A percentile compares a stretch with the other conserved stretches of the same genome.
phyloP scores from a whole-genome alignment of 257 asterid species.

The Primulina tabacum region DNA sequence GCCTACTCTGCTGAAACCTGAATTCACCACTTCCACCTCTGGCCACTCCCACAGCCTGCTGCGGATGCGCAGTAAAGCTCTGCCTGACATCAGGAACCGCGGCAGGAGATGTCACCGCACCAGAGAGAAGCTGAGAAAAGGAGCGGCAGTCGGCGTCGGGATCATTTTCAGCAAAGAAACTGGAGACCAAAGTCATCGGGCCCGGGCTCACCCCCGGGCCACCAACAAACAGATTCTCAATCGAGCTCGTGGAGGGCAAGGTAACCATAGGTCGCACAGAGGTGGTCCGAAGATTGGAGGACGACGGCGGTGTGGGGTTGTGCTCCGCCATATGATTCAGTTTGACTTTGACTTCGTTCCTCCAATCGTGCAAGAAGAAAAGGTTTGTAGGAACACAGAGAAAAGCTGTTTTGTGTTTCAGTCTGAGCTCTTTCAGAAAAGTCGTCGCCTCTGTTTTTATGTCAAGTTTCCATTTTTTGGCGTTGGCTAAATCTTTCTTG shows the following conservation, averaged over 20 bases:
- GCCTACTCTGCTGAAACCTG: conserved; percentile 51
- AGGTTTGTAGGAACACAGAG: neutral
- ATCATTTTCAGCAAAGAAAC: conserved; percentile 69
- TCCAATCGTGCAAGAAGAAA: neutral
- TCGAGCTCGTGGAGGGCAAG: conserved; percentile 49
- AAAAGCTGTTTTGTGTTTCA: conserved; percentile 5
- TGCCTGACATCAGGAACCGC: conserved; percentile 27
- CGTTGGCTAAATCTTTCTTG: neutral
- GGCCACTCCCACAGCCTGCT: conserved; percentile 21
- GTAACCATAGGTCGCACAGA: conserved; percentile 47
- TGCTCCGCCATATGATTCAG: conserved; percentile 47
- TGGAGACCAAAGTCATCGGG: conserved; percentile 73
- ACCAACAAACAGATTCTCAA: conserved; percentile 44
- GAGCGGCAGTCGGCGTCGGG: conserved; percentile 63
- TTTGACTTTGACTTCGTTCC: conserved; percentile 22
- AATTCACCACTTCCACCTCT: conserved; percentile 32
- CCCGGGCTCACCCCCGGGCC: conserved; percentile 67
- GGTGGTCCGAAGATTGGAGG: conserved; percentile 30
- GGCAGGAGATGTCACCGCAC: conserved; percentile 45
- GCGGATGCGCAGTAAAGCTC: conserved; percentile 21
- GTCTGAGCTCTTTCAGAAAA: neutral
- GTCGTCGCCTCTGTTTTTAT: neutral
- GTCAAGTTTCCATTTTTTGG: neutral
- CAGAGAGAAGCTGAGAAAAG: conserved; percentile 78
- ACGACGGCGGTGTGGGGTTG: conserved; percentile 34